phyloP scores from a whole-genome alignment of 139 green algal genomes.

The Ettlia oleoabundans region DNA sequence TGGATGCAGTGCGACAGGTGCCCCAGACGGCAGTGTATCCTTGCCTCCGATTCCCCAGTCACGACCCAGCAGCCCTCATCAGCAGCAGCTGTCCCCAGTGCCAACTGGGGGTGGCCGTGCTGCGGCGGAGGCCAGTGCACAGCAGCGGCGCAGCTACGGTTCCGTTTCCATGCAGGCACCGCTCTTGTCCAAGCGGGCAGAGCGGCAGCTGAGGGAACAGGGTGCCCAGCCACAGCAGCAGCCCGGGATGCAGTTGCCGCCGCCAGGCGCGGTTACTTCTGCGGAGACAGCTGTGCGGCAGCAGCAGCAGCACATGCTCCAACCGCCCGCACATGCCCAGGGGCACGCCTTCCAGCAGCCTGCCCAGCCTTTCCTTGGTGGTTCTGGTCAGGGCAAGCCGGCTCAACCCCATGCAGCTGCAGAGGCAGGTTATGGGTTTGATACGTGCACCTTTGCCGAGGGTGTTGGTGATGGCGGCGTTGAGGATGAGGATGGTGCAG shows the following conservation, averaged over 20 bases:
- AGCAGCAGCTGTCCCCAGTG: not conserved
- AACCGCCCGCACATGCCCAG: not conserved
- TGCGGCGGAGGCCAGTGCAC: not conserved
- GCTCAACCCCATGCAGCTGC: no score
- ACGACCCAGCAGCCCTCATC: not conserved
- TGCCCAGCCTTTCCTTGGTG: no score
- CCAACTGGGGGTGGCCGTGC: not conserved
- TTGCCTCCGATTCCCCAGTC: no score
- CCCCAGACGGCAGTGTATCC: no score
- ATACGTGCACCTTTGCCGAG: not conserved
- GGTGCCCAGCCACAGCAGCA: not conserved
- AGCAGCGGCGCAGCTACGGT: constrained; percentile 27
- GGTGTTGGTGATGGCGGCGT: not conserved
- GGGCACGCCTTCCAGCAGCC: not conserved
- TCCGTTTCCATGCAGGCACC: not conserved
- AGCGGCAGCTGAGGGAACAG: constrained; percentile 26
- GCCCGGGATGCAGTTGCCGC: not conserved
- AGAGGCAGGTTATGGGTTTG: not conserved
- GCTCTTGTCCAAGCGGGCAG: constrained; percentile 11
- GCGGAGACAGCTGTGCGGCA: not conserved
- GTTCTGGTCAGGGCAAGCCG: no score
- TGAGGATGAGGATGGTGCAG: not conserved
- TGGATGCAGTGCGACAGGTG: no score
- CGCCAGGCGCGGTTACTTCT: not conserved
- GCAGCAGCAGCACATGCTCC: not conserved